These are phyloP conservation scores for Triticum timopheevii DNA, from an alignment of 176 grass and related monocot genomes.

Conservation along the genomic window DNA sequence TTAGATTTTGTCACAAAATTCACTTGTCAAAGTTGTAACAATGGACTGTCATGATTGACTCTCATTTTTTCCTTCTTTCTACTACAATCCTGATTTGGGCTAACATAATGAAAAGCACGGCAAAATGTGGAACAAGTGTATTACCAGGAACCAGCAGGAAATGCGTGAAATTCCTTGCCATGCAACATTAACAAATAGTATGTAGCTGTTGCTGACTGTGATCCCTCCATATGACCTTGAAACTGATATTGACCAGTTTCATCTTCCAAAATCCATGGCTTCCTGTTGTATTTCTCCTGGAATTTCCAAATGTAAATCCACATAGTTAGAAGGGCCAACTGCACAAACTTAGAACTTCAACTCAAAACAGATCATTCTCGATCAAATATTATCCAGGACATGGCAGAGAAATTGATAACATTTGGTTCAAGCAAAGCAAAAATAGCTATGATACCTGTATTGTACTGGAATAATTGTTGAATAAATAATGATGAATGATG, in stretches of 20 bases:
- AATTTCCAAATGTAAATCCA: constrained; percentile 16
- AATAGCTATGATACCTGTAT: background rate
- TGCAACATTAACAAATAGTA: constrained; percentile 97
- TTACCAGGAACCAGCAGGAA: constrained; percentile 94
- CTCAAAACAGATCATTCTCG: background rate
- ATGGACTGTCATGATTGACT: background rate
- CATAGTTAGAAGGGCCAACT: background rate
- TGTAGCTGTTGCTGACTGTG: constrained; percentile 89
- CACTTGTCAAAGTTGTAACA: background rate
- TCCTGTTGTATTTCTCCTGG: constrained; percentile 89
- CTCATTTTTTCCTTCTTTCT: background rate
- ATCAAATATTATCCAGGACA: background rate
- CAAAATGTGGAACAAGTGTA: constrained; percentile 22
- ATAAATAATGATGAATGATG: constrained; percentile 20
- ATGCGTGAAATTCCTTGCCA: constrained; percentile 90
- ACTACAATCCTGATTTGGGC: background rate
- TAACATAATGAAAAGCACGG: constrained; percentile 8
- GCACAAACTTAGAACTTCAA: constrained; percentile 3
- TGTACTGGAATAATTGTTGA: background rate
- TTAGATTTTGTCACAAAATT: background rate
- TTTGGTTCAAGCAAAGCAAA: constrained; percentile 1
- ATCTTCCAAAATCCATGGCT: constrained; percentile 97
- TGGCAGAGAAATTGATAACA: background rate
- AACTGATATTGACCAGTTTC: constrained; percentile 96
- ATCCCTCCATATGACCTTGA: constrained; percentile 91